Evolutionary conservation across 345 rosid species (phyloP), one percentile per base, ranked within the genome.

Genomic region (Pugionium dolabratum): DNA sequence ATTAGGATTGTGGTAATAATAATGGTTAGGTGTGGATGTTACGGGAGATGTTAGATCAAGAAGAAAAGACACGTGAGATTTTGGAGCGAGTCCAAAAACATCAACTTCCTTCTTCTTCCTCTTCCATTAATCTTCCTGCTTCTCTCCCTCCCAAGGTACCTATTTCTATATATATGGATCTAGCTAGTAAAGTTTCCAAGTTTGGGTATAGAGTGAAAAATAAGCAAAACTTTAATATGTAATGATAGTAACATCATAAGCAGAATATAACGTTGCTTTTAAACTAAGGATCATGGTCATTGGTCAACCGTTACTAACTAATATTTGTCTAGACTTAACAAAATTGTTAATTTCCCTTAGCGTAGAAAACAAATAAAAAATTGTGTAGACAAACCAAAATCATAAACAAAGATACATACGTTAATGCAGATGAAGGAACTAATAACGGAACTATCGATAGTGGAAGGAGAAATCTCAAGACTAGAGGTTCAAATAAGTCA

Each of bases 91-190:
- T 85, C 6, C 90, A 86, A 55, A 74, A 68, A 64, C 61, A 78
- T 26, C 75, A 77, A 65, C 73, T 66, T 26, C 66, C 69, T 59
- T 83, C 76, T 47, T 76, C 84, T 34, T 84, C 79, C 28, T 74
- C 84, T 44, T 72, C 75, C 26, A 66, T 85, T 50, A 34, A 78
- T 25, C 80, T 87, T 71, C 97, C 98, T 9, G 75, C 71, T 36
- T 84, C 81, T 67, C 88, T 91, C 54, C 96, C 92, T 78, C 89
- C 95, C 2, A 87, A 89, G 93, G 98, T 83, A 79, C 58, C 18
- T 50, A 34, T 10, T 56, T 10, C 11, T 62, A 33, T 55, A 27
- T 34, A 8, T 54, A 42, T 6, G 25, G 6, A 45, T 45, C 11
- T 60, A 50, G 36, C 8, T 3, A 3, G 40, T 36, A 54, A 54